Conservation (phyloP, 257 asterid genomes). For the Prunella vulgaris region DNA sequence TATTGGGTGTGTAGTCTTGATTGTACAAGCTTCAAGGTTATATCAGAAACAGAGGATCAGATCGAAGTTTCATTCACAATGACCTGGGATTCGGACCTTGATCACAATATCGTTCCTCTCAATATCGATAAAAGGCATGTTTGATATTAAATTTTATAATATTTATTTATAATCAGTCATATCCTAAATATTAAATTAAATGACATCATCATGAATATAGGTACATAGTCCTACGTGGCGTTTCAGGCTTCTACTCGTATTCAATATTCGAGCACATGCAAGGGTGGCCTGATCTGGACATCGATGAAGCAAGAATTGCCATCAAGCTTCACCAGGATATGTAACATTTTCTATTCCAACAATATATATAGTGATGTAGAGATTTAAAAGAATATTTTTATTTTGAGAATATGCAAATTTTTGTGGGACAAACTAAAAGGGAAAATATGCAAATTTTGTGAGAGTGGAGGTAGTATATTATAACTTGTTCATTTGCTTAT, state of each 20-base stretch:
- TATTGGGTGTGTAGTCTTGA: slow-evolving; percentile 22
- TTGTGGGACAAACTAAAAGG: too few species aligned
- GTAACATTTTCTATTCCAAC: slow-evolving; percentile 12
- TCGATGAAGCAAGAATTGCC: slow-evolving; percentile 58
- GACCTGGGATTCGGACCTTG: slow-evolving; percentile 32
- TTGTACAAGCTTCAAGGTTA: slow-evolving; percentile 34
- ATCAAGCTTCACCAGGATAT: slow-evolving; percentile 53
- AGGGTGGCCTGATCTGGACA: slow-evolving; percentile 71
- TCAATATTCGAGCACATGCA: slow-evolving; percentile 56
- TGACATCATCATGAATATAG: not conserved
- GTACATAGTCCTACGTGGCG: slow-evolving; percentile 55
- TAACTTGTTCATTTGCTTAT: not conserved
- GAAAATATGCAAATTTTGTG: too few species aligned
- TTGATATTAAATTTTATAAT: too few species aligned
- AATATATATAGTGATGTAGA: not conserved
- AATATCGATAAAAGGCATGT: slow-evolving; percentile 46
- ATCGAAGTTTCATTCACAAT: slow-evolving; percentile 63
- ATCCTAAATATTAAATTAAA: not conserved
- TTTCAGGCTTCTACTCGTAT: slow-evolving; percentile 66
- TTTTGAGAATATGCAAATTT: too few species aligned
- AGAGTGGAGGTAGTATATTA: too few species aligned
- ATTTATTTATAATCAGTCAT: not conserved
- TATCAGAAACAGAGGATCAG: slow-evolving; percentile 32
- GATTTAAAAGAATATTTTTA: not conserved
- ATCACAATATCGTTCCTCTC: slow-evolving; percentile 30